Evolutionary conservation across 768 basidiomycete genomes (phyloP), one percentile per base, ranked within the genome.

Genomic region (Podaxis mareebaensis): DNA sequence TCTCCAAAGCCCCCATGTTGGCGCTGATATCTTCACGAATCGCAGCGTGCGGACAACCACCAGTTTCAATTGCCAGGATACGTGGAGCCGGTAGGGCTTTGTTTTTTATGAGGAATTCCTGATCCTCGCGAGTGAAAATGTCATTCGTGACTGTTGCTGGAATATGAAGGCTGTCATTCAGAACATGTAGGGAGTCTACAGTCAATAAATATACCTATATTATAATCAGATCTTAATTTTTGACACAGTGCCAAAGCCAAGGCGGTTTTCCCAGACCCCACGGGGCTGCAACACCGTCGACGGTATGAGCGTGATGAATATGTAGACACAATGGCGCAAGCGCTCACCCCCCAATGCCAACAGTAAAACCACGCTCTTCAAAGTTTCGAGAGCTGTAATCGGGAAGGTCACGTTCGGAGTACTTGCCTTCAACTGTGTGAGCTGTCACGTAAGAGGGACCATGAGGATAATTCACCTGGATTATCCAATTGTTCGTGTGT

Each of bases 11-110:
- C 54, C 93, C 93, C 84, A 98, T 86, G 74, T 99, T 99, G 53
- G 96, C 96, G 52, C 91, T 93, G 72, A 99, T 97, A 71, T 99
- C 96, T 75, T 99, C 96, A 64, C 96, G 87, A 68, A 99, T 99
- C 5, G 96, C 96, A 1, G 96, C 96, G 74, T 99, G 96, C 2
- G 96, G 96, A 74, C 96, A 99, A 1, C 97, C 96, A 17, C 95
- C 96, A 0, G 96, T 99, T 77, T 99, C 97, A 65, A 99, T 98
- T 1, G 96, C 96, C 20, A 93, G 85, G 68, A 99, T 99, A 36
- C 94, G 92, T 26, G 84, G 83, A 3, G 87, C 74, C 0, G 93
- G 90, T 5, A 99, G 85, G 0, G 96, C 96, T 62, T 90, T 85
- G 77, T 98, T 93, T 70, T 85, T 89, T 71, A 99, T 96, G 40